A percentile compares a stretch with the other conserved stretches of the same genome.
These are phyloP conservation scores for Leishmania mexicana DNA, from an alignment of 208 protist genomes.

Conservation along the genomic window DNA sequence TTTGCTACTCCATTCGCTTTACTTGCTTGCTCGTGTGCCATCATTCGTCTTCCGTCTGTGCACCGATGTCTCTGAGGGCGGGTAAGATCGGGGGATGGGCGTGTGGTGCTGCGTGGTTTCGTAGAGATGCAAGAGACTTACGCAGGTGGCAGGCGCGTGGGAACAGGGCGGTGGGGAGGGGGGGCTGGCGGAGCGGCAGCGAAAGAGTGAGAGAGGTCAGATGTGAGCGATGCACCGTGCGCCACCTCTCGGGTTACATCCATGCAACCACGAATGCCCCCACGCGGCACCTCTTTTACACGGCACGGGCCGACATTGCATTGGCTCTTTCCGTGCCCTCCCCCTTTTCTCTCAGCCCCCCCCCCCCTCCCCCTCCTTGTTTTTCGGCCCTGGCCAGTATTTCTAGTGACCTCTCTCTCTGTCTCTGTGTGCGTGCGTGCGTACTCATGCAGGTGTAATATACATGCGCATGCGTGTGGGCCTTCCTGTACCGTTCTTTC, in stretches of 20 bases:
- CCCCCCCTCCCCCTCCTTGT: not conserved
- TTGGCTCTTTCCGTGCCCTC: not conserved
- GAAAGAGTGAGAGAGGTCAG: not conserved
- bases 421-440: too few species aligned
- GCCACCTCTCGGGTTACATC: not conserved
- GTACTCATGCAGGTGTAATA: not conserved
- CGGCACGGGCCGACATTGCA: not conserved
- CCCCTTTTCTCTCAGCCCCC: not conserved
- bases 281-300: not conserved
- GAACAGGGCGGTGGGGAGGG: too few species aligned
- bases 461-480: not conserved
- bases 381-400: too few species aligned
- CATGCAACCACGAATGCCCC: not conserved
- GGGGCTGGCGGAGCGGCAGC: not conserved
- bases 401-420: not conserved
- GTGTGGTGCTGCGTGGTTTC: not conserved
- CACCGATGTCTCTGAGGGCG: not conserved
- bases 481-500: too few species aligned
- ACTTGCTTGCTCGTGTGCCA: too few species aligned
- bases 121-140: not conserved
- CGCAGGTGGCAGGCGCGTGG: not conserved
- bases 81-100: not conserved
- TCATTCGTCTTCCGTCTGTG: too few species aligned
- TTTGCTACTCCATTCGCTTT: slow-evolving; percentile 1
- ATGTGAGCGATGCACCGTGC: not conserved